phyloP scores from a whole-genome alignment of 805 yeast species.

The Candida taoyuanica region DNA sequence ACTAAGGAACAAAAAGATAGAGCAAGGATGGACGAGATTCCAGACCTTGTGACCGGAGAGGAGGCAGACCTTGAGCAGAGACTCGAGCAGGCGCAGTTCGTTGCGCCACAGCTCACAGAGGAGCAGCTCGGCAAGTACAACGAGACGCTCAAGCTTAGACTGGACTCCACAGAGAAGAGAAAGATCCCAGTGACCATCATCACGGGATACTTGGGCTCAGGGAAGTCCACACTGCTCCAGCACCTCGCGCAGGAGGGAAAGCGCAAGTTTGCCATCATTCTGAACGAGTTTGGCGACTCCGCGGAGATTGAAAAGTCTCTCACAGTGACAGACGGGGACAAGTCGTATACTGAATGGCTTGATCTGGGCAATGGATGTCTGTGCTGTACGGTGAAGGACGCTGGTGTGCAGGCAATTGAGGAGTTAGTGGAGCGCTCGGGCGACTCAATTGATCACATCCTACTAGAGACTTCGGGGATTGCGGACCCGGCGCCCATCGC shows the following conservation, averaged over 20 bases:
- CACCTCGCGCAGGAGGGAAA: conserved; percentile 66
- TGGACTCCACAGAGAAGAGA: conserved; percentile 24
- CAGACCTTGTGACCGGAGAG: conserved; percentile 26
- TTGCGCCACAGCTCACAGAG: conserved; percentile 14
- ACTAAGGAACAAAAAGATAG: too few relatives aligned
- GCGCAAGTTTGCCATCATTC: conserved; percentile 77
- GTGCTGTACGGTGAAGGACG: conserved; percentile 94
- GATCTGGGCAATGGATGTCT: conserved; percentile 96
- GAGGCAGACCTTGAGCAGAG: conserved; percentile 19
- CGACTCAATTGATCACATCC: conserved; percentile 79
- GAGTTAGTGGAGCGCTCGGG: conserved; percentile 68
- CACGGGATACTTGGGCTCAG: conserved; percentile 94
- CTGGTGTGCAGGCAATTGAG: conserved; percentile 93
- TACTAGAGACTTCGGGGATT: conserved; percentile 90
- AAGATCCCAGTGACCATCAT: conserved; percentile 86
- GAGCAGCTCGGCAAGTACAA: conserved; percentile 16
- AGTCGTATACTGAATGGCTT: conserved; percentile 84
- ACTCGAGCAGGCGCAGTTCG: conserved; percentile 15
- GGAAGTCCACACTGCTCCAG: conserved; percentile 83
- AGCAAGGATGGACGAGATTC: conserved; percentile 23
- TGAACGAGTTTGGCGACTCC: conserved; percentile 91
- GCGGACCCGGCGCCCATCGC: conserved; percentile 99
- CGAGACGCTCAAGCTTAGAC: conserved; percentile 16
- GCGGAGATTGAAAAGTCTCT: conserved; percentile 84
- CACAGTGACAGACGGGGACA: conserved; percentile 52